A percentile compares a stretch with the other conserved stretches of the same genome.
Evolutionary conservation across 2,329 filamentous ascomycete genomes (phyloP).

Genomic region (Talaromyces sp.): DNA sequence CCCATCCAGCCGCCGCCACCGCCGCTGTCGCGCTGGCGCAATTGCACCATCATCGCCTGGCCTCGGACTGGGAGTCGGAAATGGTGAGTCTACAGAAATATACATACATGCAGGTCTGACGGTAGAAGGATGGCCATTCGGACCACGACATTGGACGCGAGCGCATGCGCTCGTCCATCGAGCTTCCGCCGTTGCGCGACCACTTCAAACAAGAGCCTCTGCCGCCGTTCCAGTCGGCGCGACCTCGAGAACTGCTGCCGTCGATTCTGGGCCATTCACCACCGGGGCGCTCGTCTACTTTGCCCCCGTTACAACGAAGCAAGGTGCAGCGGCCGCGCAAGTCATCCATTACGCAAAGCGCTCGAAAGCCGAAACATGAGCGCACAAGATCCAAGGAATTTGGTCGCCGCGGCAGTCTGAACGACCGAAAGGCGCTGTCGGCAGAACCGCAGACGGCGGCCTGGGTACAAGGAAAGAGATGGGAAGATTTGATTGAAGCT

Average conservation of each 20-base stretch:
- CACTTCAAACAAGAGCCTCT: conserved; percentile 69
- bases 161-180: conserved; percentile 61
- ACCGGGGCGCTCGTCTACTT: conserved; percentile 78
- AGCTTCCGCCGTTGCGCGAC: conserved; percentile 66
- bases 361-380: conserved; percentile 71
- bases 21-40: conserved; percentile 84
- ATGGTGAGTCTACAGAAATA: conserved; percentile 51
- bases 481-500: conserved; percentile 94
- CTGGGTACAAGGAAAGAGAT: conserved; percentile 73
- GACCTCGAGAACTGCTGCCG: conserved; percentile 70
- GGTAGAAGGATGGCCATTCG: conserved; percentile 63
- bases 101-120: neutral
- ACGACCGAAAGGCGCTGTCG: conserved; percentile 77
- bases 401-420: conserved; percentile 65
- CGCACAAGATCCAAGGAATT: conserved; percentile 73
- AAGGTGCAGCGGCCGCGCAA: conserved; percentile 73
- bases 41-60: conserved; percentile 71
- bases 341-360: conserved; percentile 76
- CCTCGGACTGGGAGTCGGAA: conserved; percentile 73
- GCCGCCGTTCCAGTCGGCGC: conserved; percentile 55
- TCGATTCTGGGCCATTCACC: conserved; percentile 76
- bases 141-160: conserved; percentile 63
- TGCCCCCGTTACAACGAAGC: conserved; percentile 75
- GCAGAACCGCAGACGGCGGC: conserved; percentile 75
- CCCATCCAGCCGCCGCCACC: conserved; percentile 62